These are phyloP conservation scores for Pseudopithomyces chartarum DNA, from an alignment of 2,329 filamentous ascomycete species.

Conservation along the genomic window DNA sequence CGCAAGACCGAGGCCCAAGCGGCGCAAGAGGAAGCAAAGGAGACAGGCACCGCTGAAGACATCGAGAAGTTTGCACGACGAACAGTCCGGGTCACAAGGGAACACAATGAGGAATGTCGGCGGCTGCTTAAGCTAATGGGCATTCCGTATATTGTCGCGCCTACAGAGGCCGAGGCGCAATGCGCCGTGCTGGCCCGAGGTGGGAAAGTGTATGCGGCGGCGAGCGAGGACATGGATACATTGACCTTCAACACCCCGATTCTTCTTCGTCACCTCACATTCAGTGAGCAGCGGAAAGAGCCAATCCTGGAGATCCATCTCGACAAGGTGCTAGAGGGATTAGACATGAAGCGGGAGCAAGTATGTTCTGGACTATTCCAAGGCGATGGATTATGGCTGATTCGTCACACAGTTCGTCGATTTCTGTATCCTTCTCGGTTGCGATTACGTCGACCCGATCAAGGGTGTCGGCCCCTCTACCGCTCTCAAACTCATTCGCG, in stretches of 20 bases:
- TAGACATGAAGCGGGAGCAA: conserved; percentile 86
- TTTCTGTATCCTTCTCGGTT: conserved; percentile 94
- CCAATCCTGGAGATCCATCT: conserved; percentile 95
- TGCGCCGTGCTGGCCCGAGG: conserved; percentile 87
- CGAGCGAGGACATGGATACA: conserved; percentile 98
- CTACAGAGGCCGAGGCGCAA: conserved; percentile 96
- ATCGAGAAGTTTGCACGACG: conserved; percentile 95
- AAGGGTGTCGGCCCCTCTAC: conserved; percentile 93
- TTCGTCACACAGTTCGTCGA: conserved; percentile 77
- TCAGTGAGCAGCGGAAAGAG: conserved; percentile 96
- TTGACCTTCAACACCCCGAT: conserved; percentile 94
- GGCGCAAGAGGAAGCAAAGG: conserved; percentile 90
- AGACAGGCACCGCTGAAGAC: conserved; percentile 96
- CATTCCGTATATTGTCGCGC: conserved; percentile 90
- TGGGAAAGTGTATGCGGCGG: conserved; percentile 95
- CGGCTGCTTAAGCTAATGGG: conserved; percentile 92
- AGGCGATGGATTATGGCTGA: neutral
- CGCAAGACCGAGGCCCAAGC: conserved; percentile 92
- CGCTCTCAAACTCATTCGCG: conserved; percentile 90
- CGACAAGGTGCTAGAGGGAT: conserved; percentile 81
- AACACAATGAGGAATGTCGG: conserved; percentile 96
- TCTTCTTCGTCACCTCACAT: conserved; percentile 88
- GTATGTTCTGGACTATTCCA: conserved; percentile 51
- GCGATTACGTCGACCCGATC: conserved; percentile 95
- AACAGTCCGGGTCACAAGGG: conserved; percentile 91